These are phyloP conservation scores for Penicillium salamii DNA, from an alignment of 495 filamentous ascomycete genomes.

Conservation along the genomic window DNA sequence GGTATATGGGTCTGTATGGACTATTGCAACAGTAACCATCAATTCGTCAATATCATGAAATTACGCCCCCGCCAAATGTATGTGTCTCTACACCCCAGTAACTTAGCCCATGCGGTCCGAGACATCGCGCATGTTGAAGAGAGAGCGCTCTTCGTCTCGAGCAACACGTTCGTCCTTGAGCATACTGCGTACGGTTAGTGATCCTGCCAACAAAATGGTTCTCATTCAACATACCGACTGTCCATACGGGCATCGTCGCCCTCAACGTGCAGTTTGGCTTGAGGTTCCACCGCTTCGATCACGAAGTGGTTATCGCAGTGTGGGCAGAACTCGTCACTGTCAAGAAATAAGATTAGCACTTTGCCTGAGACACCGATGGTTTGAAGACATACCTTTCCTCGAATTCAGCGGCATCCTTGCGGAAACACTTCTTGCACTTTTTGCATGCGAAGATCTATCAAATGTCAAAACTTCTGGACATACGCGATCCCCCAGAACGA, in stretches of 20 bases:
- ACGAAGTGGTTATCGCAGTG: constrained; percentile 99
- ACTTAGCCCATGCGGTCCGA: constrained; percentile 71
- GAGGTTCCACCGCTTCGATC: constrained; percentile 79
- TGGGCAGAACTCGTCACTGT: constrained; percentile 96
- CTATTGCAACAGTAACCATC: constrained; percentile 18
- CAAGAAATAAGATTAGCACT: not conserved
- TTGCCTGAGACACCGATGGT: constrained; percentile 1
- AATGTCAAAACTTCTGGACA: not conserved
- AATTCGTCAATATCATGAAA: constrained; percentile 37
- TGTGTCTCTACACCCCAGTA: not conserved
- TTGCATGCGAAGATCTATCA: constrained; percentile 81
- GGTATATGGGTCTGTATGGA: constrained; percentile 18
- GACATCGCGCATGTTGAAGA: constrained; percentile 70
- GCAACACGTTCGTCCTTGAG: constrained; percentile 86
- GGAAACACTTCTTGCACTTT: constrained; percentile 97
- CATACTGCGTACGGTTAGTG: constrained; percentile 57
- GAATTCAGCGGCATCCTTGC: constrained; percentile 86
- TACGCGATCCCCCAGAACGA: not conserved
- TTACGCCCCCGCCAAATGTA: not conserved
- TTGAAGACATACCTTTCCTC: constrained; percentile 65
- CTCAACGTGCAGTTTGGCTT: constrained; percentile 77
- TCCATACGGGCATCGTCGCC: constrained; percentile 85
- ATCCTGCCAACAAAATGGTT: not conserved
- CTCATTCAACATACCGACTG: constrained; percentile 44
- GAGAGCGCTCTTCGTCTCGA: constrained; percentile 54